Percentiles rank a stretch among this genome's conserved stretches.
These are phyloP conservation scores for Ceratobasidium sp. DNA, from an alignment of 1,284 basidiomycete genomes.

Conservation along the genomic window DNA sequence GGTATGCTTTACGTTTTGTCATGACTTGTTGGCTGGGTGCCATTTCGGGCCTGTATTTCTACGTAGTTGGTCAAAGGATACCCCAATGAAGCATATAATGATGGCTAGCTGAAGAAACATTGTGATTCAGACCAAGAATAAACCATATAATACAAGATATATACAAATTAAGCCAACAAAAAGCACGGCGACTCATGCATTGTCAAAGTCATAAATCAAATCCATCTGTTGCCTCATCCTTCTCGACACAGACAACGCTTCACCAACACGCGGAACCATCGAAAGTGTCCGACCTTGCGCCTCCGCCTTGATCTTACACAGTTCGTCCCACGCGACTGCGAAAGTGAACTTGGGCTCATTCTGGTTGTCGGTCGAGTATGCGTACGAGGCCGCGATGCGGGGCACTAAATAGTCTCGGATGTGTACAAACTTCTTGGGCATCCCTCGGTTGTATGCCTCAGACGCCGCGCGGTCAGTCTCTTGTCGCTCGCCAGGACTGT, in stretches of 20 bases:
- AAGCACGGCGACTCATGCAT: neutral
- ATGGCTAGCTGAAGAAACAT: neutral
- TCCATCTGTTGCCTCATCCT: conserved; percentile 18
- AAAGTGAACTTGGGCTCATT: conserved; percentile 12
- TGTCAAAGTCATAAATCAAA: neutral
- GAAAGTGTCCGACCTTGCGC: neutral
- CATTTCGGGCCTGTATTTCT: conserved; percentile 9
- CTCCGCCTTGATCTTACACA: conserved; percentile 35
- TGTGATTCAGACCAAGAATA: neutral
- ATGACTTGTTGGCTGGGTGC: neutral
- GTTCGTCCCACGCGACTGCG: conserved; percentile 30
- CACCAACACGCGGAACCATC: neutral
- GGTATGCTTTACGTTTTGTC: neutral
- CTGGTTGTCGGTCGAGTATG: conserved; percentile 14
- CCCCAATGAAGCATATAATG: neutral
- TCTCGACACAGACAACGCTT: conserved; percentile 7
- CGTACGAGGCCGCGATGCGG: conserved; percentile 33
- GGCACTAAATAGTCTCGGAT: neutral
- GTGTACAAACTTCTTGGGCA: conserved; percentile 1
- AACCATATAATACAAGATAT: conserved; percentile 11
- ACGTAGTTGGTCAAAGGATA: conserved; percentile 10
- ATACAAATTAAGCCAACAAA: conserved; percentile 3
- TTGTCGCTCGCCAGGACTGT: conserved; percentile 29
- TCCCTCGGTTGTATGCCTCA: conserved; percentile 20
- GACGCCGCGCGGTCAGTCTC: conserved; percentile 10